phyloP scores from a whole-genome alignment of 1,139 yeast genomes.

The Protomyces lactucae-debilis region DNA sequence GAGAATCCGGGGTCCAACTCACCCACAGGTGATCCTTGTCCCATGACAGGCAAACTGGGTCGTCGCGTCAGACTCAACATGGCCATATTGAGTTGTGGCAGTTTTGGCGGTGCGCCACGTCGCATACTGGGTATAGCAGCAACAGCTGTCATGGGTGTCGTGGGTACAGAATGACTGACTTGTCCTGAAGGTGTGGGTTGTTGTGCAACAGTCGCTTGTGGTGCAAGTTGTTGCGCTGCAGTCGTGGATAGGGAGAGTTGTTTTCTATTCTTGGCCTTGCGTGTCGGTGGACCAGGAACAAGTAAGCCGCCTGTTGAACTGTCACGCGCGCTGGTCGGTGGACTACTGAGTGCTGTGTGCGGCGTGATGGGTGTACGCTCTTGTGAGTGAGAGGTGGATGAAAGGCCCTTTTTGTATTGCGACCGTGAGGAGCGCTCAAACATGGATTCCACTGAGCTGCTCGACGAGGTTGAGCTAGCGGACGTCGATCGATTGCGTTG shows the following conservation, averaged over 20 bases:
- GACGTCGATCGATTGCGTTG: neutral
- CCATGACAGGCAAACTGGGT: slow-evolving; percentile 15
- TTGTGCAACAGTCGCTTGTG: neutral
- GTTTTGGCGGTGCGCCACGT: slow-evolving; percentile 6
- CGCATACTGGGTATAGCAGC: neutral
- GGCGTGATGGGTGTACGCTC: neutral
- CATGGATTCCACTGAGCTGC: neutral
- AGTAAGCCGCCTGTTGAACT: neutral
- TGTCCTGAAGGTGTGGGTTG: neutral
- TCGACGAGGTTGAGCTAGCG: neutral
- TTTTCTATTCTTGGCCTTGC: slow-evolving; percentile 14
- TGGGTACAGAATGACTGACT: neutral
- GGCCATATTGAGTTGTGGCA: slow-evolving; percentile 13
- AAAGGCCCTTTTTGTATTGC: neutral
- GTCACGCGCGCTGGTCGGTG: neutral
- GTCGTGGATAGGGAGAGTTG: slow-evolving; percentile 12
- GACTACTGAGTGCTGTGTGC: neutral
- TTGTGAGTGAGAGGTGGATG: neutral
- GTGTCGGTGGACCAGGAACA: neutral
- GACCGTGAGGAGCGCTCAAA: neutral
- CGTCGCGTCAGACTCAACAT: neutral
- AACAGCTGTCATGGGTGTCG: neutral
- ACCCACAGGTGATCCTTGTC: neutral
- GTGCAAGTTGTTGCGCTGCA: slow-evolving; percentile 3
- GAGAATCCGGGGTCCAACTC: slow-evolving; percentile 9